These are phyloP conservation scores for Malania oleifera DNA, from an alignment of 164 flowering plant species.

Conservation along the genomic window DNA sequence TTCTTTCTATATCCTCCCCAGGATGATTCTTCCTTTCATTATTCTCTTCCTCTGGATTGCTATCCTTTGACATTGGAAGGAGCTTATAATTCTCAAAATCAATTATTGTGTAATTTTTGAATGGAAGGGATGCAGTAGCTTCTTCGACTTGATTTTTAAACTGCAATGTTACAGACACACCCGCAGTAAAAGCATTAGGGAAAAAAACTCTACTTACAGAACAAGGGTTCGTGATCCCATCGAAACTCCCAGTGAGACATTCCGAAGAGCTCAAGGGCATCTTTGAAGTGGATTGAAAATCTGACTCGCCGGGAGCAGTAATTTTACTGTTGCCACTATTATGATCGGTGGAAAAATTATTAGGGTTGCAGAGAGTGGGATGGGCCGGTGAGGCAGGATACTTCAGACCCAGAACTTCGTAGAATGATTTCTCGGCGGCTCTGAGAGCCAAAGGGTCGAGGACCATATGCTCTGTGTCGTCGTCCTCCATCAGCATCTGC, in stretches of 20 bases:
- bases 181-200: no score
- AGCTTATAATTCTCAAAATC: constrained; percentile 23
- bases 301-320: no score
- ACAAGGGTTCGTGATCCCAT: no score
- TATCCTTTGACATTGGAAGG: constrained; percentile 11
- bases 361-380: not conserved
- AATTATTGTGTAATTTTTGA: constrained; percentile 17
- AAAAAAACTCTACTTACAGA: no score
- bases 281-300: no score
- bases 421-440: constrained; percentile 26
- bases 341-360: constrained; percentile 2
- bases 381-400: constrained; percentile 7
- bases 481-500: no score
- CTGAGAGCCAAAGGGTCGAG: constrained; percentile 47
- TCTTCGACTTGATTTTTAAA: no score
- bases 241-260: no score
- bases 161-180: no score
- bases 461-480: constrained; percentile 35
- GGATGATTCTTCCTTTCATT: constrained; percentile 36
- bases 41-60: constrained; percentile 19
- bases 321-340: no score
- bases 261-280: no score
- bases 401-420: constrained; percentile 21
- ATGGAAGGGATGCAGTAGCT: constrained; percentile 51
- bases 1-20: constrained; percentile 29